Conservation (phyloP, 2,329 filamentous ascomycete genomes). For the Dactylonectria estremocensis region DNA sequence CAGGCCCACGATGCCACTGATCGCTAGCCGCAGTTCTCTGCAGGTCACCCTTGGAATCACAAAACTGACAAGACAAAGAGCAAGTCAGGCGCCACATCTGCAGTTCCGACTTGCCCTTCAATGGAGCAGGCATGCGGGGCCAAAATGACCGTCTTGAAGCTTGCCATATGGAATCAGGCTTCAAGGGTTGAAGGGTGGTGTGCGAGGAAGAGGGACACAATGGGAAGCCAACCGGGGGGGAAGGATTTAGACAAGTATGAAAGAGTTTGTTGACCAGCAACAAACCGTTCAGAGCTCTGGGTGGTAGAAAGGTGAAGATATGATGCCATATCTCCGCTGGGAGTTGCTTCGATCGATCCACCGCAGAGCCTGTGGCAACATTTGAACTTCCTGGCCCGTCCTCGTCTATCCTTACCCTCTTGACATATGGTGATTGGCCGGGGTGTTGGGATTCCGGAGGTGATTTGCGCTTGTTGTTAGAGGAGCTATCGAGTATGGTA, state of each 20-base stretch:
- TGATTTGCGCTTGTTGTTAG: slow-evolving; percentile 42
- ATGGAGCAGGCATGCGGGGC: slow-evolving; percentile 78
- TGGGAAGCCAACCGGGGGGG: slow-evolving; percentile 51
- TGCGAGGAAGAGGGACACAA: slow-evolving; percentile 29
- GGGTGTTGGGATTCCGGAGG: slow-evolving; percentile 23
- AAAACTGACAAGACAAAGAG: slow-evolving; percentile 77
- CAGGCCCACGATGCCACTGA: slow-evolving; percentile 74
- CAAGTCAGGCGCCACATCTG: slow-evolving; percentile 83
- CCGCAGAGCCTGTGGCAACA: slow-evolving; percentile 22
- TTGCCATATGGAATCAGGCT: slow-evolving; percentile 80
- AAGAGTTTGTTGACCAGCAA: slow-evolving; percentile 79
- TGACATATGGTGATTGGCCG: slow-evolving; percentile 32
- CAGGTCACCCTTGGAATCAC: slow-evolving; percentile 60
- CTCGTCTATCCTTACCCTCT: slow-evolving; percentile 42
- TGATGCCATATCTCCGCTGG: slow-evolving; percentile 79
- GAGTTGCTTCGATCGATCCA: slow-evolving; percentile 54
- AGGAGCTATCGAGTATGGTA: slow-evolving; percentile 16
- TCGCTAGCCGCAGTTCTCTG: slow-evolving; percentile 48
- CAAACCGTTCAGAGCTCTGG: slow-evolving; percentile 74
- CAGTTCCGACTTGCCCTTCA: slow-evolving; percentile 76
- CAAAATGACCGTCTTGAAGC: slow-evolving; percentile 76
- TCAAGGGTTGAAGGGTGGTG: slow-evolving; percentile 55
- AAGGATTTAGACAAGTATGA: slow-evolving; percentile 70
- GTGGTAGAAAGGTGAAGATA: slow-evolving; percentile 77
- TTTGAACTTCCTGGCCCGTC: slow-evolving; percentile 26